Conservation (phyloP, 352 stramenopile genomes). For the Phytophthora citrophthora region DNA sequence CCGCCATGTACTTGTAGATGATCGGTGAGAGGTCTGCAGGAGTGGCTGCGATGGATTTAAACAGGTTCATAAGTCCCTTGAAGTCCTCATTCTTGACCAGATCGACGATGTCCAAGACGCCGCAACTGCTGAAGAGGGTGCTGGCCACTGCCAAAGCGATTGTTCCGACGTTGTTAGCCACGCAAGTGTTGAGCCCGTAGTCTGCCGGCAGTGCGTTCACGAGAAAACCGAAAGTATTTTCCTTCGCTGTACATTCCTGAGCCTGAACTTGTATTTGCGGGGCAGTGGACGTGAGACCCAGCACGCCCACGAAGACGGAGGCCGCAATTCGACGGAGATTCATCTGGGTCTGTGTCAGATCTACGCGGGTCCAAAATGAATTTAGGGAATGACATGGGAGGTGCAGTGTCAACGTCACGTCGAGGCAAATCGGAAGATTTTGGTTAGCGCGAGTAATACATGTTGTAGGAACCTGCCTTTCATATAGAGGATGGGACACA, state of each 20-base stretch:
- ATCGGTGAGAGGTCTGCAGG: conserved; percentile 44
- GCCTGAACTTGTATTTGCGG: conserved; percentile 19
- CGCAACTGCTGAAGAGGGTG: conserved; percentile 44
- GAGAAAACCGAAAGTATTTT: conserved; percentile 37
- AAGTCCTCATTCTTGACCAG: conserved; percentile 42
- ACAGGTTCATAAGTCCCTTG: conserved; percentile 28
- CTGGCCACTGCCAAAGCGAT: conserved; percentile 35
- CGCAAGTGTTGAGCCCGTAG: conserved; percentile 56
- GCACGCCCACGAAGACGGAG: conserved; percentile 18
- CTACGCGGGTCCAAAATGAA: conserved; percentile 29
- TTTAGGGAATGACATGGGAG: not conserved
- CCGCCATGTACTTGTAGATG: conserved; percentile 56
- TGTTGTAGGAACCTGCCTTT: no score
- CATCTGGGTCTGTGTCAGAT: conserved; percentile 15
- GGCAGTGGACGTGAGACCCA: conserved; percentile 15
- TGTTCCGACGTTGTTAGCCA: conserved; percentile 52
- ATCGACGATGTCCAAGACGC: conserved; percentile 41
- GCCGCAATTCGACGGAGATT: conserved; percentile 24
- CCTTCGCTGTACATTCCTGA: conserved; percentile 28
- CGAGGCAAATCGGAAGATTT: conserved; percentile 28
- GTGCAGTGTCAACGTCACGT: conserved; percentile 1
- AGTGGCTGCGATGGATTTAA: conserved; percentile 40
- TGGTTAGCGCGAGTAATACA: not conserved
- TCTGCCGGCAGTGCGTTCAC: conserved; percentile 33
- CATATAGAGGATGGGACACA: no score